phyloP scores from a whole-genome alignment of 768 basidiomycete species.

The Austroboletus eburneus region DNA sequence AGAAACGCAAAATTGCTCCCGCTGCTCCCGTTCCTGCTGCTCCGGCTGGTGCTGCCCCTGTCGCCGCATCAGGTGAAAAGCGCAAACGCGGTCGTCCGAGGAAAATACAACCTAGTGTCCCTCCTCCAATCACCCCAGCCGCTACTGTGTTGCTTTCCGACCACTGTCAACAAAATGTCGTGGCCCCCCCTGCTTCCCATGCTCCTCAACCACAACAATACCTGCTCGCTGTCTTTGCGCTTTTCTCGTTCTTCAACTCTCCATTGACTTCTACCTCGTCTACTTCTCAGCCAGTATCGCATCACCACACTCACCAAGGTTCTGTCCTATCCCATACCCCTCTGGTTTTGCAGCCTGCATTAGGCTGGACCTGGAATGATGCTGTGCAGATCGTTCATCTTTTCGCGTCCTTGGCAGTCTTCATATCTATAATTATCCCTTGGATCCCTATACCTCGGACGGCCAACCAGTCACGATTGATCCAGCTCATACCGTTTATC shows the following conservation, averaged over 20 bases:
- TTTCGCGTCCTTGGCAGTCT: constrained; percentile 57
- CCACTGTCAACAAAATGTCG: constrained; percentile 14
- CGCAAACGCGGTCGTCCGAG: constrained; percentile 81
- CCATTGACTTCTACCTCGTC: constrained; percentile 55
- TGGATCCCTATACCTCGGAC: constrained; percentile 36
- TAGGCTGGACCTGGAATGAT: constrained; percentile 46
- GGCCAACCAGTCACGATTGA: constrained; percentile 19
- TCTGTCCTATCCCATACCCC: constrained; percentile 45
- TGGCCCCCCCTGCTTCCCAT: constrained; percentile 14
- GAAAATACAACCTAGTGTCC: constrained; percentile 56
- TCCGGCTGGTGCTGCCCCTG: constrained; percentile 23
- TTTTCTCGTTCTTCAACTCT: constrained; percentile 85
- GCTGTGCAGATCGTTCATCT: constrained; percentile 63
- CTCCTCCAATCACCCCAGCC: constrained; percentile 28
- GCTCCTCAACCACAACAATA: constrained; percentile 47
- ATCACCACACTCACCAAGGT: constrained; percentile 54
- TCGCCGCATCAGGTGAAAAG: constrained; percentile 49
- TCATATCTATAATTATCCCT: constrained; percentile 51
- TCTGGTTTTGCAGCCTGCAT: constrained; percentile 16
- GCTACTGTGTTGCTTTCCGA: constrained; percentile 16
- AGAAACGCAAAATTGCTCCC: constrained; percentile 33
- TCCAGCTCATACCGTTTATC: constrained; percentile 25
- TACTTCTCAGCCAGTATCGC: constrained; percentile 25
- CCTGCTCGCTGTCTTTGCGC: constrained; percentile 75
- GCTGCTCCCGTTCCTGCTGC: constrained; percentile 18